A percentile compares a stretch with the other conserved stretches of the same genome.
These are phyloP conservation scores for Camelina laxa DNA, from an alignment of 345 rosid genomes.

Conservation along the genomic window DNA sequence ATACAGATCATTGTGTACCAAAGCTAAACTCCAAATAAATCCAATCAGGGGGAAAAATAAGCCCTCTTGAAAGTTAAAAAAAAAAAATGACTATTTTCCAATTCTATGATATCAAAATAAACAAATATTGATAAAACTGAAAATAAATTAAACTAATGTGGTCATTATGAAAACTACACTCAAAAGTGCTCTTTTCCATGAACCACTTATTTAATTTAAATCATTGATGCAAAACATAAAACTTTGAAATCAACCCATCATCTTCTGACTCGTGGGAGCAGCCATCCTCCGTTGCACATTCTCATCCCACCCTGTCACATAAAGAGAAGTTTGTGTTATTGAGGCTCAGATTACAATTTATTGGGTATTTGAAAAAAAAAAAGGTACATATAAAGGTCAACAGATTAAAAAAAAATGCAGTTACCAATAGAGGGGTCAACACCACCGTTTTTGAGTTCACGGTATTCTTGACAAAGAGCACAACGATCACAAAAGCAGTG, in stretches of 20 bases:
- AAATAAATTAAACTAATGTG: not conserved
- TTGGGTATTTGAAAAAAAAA: not conserved
- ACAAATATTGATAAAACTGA: not conserved
- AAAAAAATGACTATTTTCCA: not conserved
- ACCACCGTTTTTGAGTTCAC: conserved; percentile 71
- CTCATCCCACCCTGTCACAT: conserved; percentile 59
- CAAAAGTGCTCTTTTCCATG: not conserved
- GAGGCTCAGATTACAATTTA: not conserved
- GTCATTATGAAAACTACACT: not conserved
- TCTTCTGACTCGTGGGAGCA: conserved; percentile 58
- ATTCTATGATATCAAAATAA: not conserved
- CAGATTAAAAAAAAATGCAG: not conserved
- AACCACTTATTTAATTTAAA: conserved; percentile 14
- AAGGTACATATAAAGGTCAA: not conserved
- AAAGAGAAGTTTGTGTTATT: not conserved
- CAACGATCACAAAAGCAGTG: conserved; percentile 67
- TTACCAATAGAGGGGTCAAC: conserved; percentile 68
- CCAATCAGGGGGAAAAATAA: too few relatives aligned
- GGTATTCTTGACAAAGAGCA: conserved; percentile 79
- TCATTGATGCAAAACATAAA: conserved; percentile 11
- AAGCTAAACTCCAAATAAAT: too few relatives aligned
- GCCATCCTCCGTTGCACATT: conserved; percentile 51
- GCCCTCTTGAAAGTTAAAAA: not conserved
- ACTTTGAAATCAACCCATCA: conserved; percentile 46
- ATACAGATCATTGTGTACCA: too few relatives aligned